A percentile compares a stretch with the other conserved stretches of the same genome.
Conservation (phyloP, 2,329 filamentous ascomycete species). For the Trichoderma breve region DNA sequence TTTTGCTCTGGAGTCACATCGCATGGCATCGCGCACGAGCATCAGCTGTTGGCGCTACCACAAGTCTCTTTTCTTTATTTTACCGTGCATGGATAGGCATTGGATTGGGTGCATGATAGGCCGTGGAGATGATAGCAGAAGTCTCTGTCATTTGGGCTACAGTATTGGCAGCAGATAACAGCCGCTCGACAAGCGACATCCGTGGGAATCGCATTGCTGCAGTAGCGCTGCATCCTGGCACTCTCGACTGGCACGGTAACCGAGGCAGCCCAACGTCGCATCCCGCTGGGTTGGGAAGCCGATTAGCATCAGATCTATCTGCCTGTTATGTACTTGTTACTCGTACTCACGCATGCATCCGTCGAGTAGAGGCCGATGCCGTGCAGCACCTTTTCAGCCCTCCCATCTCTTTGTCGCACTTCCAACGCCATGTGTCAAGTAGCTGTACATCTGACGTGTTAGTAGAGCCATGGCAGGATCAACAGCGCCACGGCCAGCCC, state of each 20-base stretch:
- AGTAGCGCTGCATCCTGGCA: neutral
- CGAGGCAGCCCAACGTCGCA: conserved; percentile 14
- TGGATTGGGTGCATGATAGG: neutral
- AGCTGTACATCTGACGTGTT: neutral
- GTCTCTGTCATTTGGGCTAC: too few species aligned
- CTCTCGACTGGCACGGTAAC: neutral
- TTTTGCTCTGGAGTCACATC: neutral
- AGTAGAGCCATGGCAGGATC: neutral
- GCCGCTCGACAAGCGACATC: neutral
- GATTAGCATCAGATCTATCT: conserved; percentile 13
- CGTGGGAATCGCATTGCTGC: neutral
- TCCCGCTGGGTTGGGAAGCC: conserved; percentile 1
- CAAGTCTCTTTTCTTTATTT: neutral
- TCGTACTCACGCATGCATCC: neutral
- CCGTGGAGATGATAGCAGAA: neutral
- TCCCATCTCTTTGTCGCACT: neutral
- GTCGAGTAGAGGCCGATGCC: neutral
- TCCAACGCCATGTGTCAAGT: neutral
- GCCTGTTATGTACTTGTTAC: neutral
- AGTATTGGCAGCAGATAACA: neutral
- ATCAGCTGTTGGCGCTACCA: neutral
- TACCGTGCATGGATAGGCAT: neutral
- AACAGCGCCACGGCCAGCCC: neutral
- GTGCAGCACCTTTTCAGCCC: neutral
- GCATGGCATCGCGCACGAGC: neutral